Percentiles rank a stretch among this genome's conserved stretches.
Conservation (phyloP, 768 basidiomycete genomes). For the Clavulina sp. region DNA sequence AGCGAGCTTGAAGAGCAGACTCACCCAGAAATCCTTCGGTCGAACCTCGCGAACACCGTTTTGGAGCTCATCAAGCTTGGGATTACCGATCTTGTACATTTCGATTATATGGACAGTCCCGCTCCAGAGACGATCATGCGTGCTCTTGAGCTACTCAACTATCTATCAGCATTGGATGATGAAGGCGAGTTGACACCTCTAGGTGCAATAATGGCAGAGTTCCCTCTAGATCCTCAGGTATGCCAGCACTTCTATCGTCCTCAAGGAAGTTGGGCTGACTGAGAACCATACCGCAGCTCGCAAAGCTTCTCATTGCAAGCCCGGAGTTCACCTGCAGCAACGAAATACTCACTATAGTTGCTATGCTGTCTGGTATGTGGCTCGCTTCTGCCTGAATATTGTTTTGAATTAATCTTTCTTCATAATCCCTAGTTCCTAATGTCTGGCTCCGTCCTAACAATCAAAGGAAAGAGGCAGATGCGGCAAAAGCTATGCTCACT, state of each 20-base stretch:
- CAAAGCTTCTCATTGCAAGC: slow-evolving; percentile 86
- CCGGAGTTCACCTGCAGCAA: slow-evolving; percentile 94
- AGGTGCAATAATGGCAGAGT: slow-evolving; percentile 89
- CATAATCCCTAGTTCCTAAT: slow-evolving; percentile 47
- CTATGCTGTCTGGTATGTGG: slow-evolving; percentile 78
- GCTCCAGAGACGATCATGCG: slow-evolving; percentile 96
- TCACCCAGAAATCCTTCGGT: slow-evolving; percentile 85
- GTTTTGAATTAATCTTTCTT: slow-evolving; percentile 2
- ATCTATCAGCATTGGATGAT: slow-evolving; percentile 80
- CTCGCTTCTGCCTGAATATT: neutral
- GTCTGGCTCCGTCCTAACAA: slow-evolving; percentile 88
- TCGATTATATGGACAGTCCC: slow-evolving; percentile 85
- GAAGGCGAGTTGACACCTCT: slow-evolving; percentile 79
- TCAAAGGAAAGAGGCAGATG: slow-evolving; percentile 78
- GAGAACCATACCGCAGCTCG: slow-evolving; percentile 31
- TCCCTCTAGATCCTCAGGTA: slow-evolving; percentile 95
- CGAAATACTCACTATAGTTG: slow-evolving; percentile 85
- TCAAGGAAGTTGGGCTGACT: neutral
- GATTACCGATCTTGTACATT: slow-evolving; percentile 76
- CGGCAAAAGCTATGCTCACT: slow-evolving; percentile 71
- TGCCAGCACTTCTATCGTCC: slow-evolving; percentile 9
- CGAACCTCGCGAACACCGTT: slow-evolving; percentile 85
- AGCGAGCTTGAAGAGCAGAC: slow-evolving; percentile 93
- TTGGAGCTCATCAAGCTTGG: slow-evolving; percentile 89
- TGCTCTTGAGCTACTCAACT: slow-evolving; percentile 85